phyloP scores from a whole-genome alignment of 2,329 filamentous ascomycete species.

The Curvularia spicifera region DNA sequence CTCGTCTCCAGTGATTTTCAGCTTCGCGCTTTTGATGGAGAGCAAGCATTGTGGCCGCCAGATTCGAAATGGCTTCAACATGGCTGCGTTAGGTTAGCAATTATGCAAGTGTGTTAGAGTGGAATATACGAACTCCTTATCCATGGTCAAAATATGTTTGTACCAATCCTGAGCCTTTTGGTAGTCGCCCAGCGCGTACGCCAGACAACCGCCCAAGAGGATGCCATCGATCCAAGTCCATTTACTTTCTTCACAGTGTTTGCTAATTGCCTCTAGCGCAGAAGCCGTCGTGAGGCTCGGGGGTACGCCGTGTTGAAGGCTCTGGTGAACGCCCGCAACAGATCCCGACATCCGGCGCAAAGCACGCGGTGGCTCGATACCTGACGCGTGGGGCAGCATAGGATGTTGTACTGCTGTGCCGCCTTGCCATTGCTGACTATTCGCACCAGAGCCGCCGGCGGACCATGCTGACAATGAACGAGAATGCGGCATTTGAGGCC shows the following conservation, averaged over 20 bases:
- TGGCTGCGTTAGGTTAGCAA: conserved; percentile 61
- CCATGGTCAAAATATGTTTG: conserved; percentile 66
- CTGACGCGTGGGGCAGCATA: conserved; percentile 29
- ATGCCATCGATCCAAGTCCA: conserved; percentile 86
- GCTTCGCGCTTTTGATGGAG: conserved; percentile 83
- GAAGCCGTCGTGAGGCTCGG: conserved; percentile 47
- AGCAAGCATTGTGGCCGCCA: conserved; percentile 86
- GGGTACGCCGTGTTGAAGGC: conserved; percentile 36
- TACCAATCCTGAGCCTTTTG: conserved; percentile 79
- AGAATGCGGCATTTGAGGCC: conserved; percentile 33
- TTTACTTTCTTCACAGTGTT: conserved; percentile 50
- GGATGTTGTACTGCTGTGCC: conserved; percentile 28
- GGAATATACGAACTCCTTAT: conserved; percentile 56
- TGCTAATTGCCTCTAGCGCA: conserved; percentile 47
- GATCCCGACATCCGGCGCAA: conserved; percentile 47
- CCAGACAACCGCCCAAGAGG: conserved; percentile 85
- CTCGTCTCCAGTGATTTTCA: conserved; percentile 81
- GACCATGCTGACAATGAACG: conserved; percentile 44
- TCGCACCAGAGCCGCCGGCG: conserved; percentile 21
- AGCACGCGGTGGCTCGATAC: conserved; percentile 39
- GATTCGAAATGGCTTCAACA: conserved; percentile 91
- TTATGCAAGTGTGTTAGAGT: background rate
- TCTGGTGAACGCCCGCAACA: conserved; percentile 37
- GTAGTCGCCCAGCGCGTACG: conserved; percentile 87
- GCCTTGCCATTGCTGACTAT: conserved; percentile 39